Evolutionary conservation across 2,329 filamentous ascomycete species (phyloP), one percentile per base, ranked within the genome.

Genomic region (Epichloe amarillans): DNA sequence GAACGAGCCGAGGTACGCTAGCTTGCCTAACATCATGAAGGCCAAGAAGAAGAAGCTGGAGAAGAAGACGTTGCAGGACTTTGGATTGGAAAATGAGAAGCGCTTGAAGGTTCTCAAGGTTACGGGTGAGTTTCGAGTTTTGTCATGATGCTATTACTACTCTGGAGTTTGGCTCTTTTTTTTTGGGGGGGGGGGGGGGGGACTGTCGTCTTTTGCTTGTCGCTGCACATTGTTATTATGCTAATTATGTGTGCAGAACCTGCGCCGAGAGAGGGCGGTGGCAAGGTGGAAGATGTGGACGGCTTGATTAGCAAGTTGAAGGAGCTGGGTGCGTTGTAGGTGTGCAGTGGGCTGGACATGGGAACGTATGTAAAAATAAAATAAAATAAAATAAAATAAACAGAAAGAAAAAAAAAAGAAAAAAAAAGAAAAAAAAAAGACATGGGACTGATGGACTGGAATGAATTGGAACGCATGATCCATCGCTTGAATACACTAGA

Each of bases 21-120:
- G 82, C 69, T 69, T 98, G 79, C 91, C 90, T 47, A 97, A 97
- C 66, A 97, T 98, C 58, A 98, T 98, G 93, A 98, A 97, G 84
- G 93, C 93, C 49, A 98, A 98, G 86, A 98, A 97, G 86, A 98
- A 98, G 85, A 87, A 87, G 64, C 64, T 98, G 60, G 88, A 93
- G 62, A 97, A 96, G 84, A 85, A 88, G 77, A 88, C 79, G 57
- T 67, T 96, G 66, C 77, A 74, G 52, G 93, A 98, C 64, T 86
- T 86, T 67, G 88, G 86, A 2, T 70, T 95, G 42, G 83, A 89
- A 60, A 79, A 79, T 49, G 76, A 78, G 66, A 82, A 77, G 69
- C 77, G 90, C 61, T 70, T 98, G 66, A 95, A 93, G 81, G 86
- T 88, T 50, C 63, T 97, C 60, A 93, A 93, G 78, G 90, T 98